Conservation (phyloP, 208 protist species). For the Wallacemonas sp. region DNA sequence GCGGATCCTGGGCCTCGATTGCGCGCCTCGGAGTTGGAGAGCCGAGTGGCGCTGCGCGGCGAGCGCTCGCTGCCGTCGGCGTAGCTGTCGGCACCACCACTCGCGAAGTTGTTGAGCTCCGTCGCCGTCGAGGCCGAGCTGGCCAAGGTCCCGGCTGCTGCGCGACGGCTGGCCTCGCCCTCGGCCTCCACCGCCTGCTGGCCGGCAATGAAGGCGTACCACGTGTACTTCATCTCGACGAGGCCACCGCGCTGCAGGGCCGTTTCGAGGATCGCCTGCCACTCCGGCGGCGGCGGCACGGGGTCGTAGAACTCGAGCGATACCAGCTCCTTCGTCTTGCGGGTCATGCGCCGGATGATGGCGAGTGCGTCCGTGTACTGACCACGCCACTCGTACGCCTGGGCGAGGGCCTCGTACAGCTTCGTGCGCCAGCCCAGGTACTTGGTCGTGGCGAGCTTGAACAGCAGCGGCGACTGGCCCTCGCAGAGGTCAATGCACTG, state of each 20-base stretch:
- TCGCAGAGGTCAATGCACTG: conserved; percentile 39
- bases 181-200: not conserved
- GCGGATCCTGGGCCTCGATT: not conserved
- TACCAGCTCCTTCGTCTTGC: conserved; percentile 58
- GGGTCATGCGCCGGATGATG: conserved; percentile 41
- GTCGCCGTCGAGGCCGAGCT: no score
- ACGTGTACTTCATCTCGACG: conserved; percentile 46
- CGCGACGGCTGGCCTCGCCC: not conserved
- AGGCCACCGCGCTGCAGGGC: conserved; percentile 43
- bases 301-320: conserved; percentile 76
- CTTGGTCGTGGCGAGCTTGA: conserved; percentile 64
- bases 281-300: conserved; percentile 55
- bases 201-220: conserved; percentile 33
- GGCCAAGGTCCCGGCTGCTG: no score
- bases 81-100: not conserved
- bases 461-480: conserved; percentile 18
- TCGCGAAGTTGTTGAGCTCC: no score
- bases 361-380: conserved; percentile 41
- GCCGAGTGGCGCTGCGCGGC: not conserved
- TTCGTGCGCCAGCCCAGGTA: conserved; percentile 77
- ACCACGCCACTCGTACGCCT: conserved; percentile 51
- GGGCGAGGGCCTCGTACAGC: conserved; percentile 62
- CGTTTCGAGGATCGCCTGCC: conserved; percentile 34
- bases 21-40: conserved; percentile 10
- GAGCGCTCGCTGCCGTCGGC: not conserved